Percentiles rank a stretch among this genome's conserved stretches.
phyloP scores from a whole-genome alignment of 106 monocot genomes.

The Posidonia australis region DNA sequence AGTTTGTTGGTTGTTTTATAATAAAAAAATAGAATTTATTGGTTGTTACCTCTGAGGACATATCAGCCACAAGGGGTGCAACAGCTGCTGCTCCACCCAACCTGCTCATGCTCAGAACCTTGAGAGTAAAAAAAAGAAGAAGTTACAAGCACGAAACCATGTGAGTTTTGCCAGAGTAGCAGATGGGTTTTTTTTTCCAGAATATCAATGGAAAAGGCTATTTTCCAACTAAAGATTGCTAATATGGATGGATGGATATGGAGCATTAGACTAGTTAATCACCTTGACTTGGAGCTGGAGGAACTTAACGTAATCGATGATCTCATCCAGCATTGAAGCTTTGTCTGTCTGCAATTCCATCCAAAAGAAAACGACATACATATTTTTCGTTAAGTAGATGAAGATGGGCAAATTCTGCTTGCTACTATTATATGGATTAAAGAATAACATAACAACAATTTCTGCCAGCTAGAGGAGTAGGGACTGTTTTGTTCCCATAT shows the following conservation, averaged over 20 bases:
- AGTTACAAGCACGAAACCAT: neutral
- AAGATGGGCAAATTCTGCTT: no score
- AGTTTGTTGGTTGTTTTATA: no score
- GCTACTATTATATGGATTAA: slow-evolving; percentile 13
- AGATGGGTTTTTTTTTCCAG: neutral
- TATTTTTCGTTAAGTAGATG: no score
- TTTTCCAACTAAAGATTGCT: no score
- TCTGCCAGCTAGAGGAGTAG: no score
- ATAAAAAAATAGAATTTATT: no score
- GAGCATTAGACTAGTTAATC: neutral
- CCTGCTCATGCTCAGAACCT: slow-evolving; percentile 91
- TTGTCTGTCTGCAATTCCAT: slow-evolving; percentile 68
- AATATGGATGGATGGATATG: neutral
- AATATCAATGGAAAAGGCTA: neutral
- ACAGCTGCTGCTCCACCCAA: slow-evolving; percentile 69
- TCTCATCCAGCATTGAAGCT: slow-evolving; percentile 99
- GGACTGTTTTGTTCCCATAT: neutral
- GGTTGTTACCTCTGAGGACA: slow-evolving; percentile 39
- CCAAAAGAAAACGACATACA: no score
- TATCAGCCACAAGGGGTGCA: slow-evolving; percentile 54
- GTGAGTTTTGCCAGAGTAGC: neutral
- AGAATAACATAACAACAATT: neutral
- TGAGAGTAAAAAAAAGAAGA: neutral
- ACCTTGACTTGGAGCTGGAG: slow-evolving; percentile 97
- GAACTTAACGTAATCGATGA: slow-evolving; percentile 98